A percentile compares a stretch with the other conserved stretches of the same genome.
phyloP scores from a whole-genome alignment of 2,329 filamentous ascomycete genomes.

The Pseudovirgaria hyperparasitica region DNA sequence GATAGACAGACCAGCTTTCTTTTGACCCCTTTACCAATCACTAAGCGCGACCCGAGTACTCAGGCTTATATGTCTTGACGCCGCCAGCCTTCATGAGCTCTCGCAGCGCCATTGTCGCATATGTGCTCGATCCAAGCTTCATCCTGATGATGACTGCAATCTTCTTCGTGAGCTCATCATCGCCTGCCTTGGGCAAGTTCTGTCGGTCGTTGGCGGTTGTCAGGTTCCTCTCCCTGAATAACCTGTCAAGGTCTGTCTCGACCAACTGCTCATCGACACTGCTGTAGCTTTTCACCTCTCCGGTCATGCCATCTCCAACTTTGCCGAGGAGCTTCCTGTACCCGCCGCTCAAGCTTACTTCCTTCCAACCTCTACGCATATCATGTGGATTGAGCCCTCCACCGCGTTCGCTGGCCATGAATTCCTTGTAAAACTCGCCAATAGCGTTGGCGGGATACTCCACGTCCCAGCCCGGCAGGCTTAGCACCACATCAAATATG shows the following conservation, averaged over 20 bases:
- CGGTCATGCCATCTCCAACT: conserved; percentile 50
- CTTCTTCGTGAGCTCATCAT: conserved; percentile 28
- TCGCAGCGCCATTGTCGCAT: conserved; percentile 71
- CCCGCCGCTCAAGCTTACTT: conserved; percentile 76
- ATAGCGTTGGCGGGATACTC: conserved; percentile 75
- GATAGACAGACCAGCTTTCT: no score
- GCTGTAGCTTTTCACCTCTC: conserved; percentile 57
- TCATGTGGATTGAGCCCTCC: conserved; percentile 68
- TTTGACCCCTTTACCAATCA: no score
- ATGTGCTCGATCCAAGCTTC: conserved; percentile 66
- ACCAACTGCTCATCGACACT: conserved; percentile 73
- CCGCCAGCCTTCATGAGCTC: conserved; percentile 62
- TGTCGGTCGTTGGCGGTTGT: conserved; percentile 13
- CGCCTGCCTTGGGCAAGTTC: conserved; percentile 3
- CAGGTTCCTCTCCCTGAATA: conserved; percentile 34
- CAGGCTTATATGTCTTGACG: conserved; percentile 48
- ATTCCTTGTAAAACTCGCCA: conserved; percentile 69
- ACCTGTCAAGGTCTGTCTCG: conserved; percentile 67
- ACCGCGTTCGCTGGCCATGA: conserved; percentile 72
- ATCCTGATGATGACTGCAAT: conserved; percentile 61
- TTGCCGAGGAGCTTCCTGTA: conserved; percentile 76
- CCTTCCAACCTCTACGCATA: conserved; percentile 77
- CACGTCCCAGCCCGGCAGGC: conserved; percentile 84
- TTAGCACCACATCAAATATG: conserved; percentile 82
- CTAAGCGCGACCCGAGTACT: conserved; percentile 46